Evolutionary conservation across 2,329 filamentous ascomycete genomes (phyloP).

Genomic region (Sphaerulina populicola): DNA sequence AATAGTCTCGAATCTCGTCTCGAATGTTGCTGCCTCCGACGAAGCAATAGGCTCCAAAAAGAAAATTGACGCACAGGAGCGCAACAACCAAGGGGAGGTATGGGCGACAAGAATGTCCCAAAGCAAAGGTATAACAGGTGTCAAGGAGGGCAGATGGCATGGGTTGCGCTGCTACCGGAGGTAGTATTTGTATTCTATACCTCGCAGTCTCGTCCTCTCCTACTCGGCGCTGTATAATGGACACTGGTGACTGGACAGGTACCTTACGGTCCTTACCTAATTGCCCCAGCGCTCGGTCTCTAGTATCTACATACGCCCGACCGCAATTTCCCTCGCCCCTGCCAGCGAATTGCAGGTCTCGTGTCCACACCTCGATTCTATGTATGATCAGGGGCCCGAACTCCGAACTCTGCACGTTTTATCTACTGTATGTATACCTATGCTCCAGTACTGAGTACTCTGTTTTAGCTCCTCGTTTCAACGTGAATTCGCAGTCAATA

Average conservation of each 20-base stretch:
- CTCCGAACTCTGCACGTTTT: neutral
- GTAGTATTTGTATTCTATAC: neutral
- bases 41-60: neutral
- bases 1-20: neutral
- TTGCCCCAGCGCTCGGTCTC: neutral
- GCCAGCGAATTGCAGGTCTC: conserved; percentile 1
- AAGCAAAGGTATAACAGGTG: neutral
- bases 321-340: conserved; percentile 4
- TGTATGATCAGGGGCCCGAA: neutral
- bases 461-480: too few species aligned
- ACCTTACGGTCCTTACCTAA: too few species aligned
- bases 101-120: neutral
- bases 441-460: neutral
- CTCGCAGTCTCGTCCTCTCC: too few species aligned
- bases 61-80: neutral
- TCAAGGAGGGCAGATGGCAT: neutral
- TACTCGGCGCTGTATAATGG: too few species aligned
- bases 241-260: too few species aligned
- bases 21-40: neutral
- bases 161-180: neutral
- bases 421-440: too few species aligned
- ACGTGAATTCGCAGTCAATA: too few species aligned
- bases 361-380: neutral
- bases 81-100: neutral
- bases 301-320: too few species aligned